Percentiles rank a stretch among this genome's conserved stretches.
Evolutionary conservation across 495 filamentous ascomycete species (phyloP).

Genomic region (Thermochaetoides thermophila): DNA sequence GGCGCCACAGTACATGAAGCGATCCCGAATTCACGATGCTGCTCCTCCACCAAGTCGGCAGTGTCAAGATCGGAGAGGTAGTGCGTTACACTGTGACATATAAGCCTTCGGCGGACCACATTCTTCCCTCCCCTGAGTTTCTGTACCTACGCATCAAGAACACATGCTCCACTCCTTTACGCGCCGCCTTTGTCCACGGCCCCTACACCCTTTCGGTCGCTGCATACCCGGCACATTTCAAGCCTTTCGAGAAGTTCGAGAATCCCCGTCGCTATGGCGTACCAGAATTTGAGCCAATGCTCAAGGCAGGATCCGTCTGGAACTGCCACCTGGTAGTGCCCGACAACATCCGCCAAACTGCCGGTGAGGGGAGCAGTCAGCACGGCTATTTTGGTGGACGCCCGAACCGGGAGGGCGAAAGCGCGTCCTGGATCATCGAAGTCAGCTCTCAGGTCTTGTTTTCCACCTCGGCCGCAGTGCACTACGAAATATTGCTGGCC

Average conservation of each 20-base stretch:
- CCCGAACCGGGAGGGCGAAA: conserved; percentile 27
- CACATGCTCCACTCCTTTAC: conserved; percentile 74
- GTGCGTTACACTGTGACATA: conserved; percentile 88
- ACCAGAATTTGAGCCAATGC: conserved; percentile 85
- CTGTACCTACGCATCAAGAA: conserved; percentile 83
- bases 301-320: conserved; percentile 86
- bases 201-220: conserved; percentile 83
- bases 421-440: conserved; percentile 80
- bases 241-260: conserved; percentile 59
- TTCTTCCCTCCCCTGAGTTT: conserved; percentile 63
- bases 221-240: conserved; percentile 64
- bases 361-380: conserved; percentile 16
- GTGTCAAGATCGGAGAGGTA: conserved; percentile 84
- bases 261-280: conserved; percentile 45
- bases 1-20: too few relatives aligned
- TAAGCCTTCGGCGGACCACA: conserved; percentile 72
- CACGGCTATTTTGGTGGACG: conserved; percentile 23
- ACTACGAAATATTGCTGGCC: conserved; percentile 74
- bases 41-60: conserved; percentile 74
- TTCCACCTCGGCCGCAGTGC: conserved; percentile 72
- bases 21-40: conserved; percentile 45
- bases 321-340: conserved; percentile 64
- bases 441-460: conserved; percentile 86
- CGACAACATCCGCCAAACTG: conserved; percentile 41
- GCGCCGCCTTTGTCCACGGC: conserved; percentile 90